These are phyloP conservation scores for Alternaria atra DNA, from an alignment of 2,329 filamentous ascomycete genomes.

Conservation along the genomic window DNA sequence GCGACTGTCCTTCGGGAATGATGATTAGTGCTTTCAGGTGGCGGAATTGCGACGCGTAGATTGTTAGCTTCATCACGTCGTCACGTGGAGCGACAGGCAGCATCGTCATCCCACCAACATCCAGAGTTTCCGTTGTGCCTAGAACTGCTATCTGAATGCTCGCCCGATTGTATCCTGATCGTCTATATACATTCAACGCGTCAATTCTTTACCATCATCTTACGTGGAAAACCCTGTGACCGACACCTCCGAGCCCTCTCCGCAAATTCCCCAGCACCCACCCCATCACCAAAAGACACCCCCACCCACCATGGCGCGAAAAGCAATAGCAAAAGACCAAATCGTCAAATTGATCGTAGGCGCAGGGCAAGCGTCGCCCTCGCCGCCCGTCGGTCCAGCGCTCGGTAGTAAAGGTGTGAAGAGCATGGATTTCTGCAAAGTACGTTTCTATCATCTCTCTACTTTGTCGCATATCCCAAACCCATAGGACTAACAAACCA, in stretches of 20 bases:
- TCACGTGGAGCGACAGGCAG: constrained; percentile 21
- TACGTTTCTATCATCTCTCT: background rate
- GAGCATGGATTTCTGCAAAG: constrained; percentile 96
- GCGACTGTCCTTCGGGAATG: background rate
- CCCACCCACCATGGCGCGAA: constrained; percentile 45
- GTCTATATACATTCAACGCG: background rate
- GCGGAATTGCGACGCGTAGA: constrained; percentile 21
- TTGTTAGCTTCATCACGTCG: constrained; percentile 17
- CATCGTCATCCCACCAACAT: background rate
- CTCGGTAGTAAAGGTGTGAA: constrained; percentile 98
- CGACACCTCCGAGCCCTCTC: constrained; percentile 31
- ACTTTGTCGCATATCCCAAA: background rate
- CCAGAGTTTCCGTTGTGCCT: background rate
- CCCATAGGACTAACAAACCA: background rate
- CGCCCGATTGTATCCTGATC: rapidly evolving
- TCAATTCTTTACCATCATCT: background rate
- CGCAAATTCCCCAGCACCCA: constrained; percentile 27
- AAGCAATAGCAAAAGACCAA: constrained; percentile 49
- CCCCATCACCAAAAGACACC: constrained; percentile 6
- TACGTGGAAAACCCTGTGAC: constrained; percentile 24
- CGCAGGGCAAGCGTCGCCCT: constrained; percentile 92
- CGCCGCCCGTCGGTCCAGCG: constrained; percentile 94
- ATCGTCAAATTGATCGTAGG: constrained; percentile 98
- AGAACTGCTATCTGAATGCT: background rate
- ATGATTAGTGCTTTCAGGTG: constrained; percentile 6